phyloP scores from a whole-genome alignment of 257 asterid species.

The Solanum raphanifolium region DNA sequence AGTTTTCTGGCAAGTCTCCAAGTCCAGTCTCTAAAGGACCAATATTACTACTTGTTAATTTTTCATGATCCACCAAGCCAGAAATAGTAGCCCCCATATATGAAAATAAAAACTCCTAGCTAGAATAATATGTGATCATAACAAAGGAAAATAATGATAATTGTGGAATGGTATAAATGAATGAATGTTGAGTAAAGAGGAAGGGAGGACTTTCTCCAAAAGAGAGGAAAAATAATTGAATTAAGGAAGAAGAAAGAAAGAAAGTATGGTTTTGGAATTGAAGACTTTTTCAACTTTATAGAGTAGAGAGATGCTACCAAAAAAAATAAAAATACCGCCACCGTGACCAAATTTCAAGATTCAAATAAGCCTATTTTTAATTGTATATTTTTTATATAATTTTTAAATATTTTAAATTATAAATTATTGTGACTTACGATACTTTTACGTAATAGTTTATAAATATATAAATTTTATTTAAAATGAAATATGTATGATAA shows the following conservation, averaged over 20 bases:
- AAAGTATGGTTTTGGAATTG: not conserved
- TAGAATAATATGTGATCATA: not conserved
- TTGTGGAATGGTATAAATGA: not conserved
- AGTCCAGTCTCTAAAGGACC: conserved; percentile 4
- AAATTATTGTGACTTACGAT: too few relatives aligned
- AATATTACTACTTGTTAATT: not conserved
- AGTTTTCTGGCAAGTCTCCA: conserved; percentile 45
- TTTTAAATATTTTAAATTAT: too few relatives aligned
- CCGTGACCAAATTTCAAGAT: too few relatives aligned
- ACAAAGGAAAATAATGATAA: not conserved
- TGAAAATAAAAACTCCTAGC: not conserved
- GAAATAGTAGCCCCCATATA: conserved; percentile 37
- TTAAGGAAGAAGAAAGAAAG: not conserved
- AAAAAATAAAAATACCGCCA: too few relatives aligned
- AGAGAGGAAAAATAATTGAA: not conserved
- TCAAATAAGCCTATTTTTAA: too few relatives aligned
- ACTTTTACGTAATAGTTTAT: too few relatives aligned
- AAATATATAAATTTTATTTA: too few relatives aligned
- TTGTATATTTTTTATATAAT: too few relatives aligned
- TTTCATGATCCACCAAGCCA: not conserved
- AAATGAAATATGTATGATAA: too few relatives aligned
- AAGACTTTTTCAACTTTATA: not conserved
- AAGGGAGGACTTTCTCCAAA: not conserved
- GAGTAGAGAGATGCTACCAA: not conserved
- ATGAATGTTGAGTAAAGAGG: not conserved